These are phyloP conservation scores for Gleditsia sinensis DNA, from an alignment of 306 rosid genomes.

Conservation along the genomic window DNA sequence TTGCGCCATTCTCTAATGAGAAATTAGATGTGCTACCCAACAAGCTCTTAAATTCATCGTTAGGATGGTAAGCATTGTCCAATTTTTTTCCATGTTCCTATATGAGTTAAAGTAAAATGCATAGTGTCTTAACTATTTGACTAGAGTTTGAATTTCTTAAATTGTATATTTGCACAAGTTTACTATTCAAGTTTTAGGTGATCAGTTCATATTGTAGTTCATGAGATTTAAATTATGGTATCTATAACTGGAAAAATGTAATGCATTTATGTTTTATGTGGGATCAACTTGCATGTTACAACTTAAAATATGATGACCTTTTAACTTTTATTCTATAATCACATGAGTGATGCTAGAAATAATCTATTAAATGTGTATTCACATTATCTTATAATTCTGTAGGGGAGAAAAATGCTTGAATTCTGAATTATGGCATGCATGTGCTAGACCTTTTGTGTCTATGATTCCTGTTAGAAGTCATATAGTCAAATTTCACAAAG, in stretches of 20 bases:
- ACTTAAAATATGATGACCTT: neutral
- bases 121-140: neutral
- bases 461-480: conserved; percentile 53
- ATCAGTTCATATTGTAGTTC: neutral
- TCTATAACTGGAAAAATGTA: neutral
- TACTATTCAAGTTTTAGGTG: neutral
- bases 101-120: neutral
- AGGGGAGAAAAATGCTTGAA: conserved; percentile 57
- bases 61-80: too few relatives aligned
- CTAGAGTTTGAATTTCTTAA: neutral
- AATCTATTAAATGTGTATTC: neutral
- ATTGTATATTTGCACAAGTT: neutral
- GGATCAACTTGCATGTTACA: neutral
- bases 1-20: too few relatives aligned
- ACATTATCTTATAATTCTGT: conserved; percentile 28
- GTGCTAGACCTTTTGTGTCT: conserved; percentile 59
- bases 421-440: conserved; percentile 61
- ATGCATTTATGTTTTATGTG: neutral
- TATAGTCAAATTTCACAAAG: conserved; percentile 53
- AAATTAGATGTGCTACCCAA: too few relatives aligned
- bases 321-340: neutral
- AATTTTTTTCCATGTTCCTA: neutral
- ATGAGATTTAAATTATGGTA: neutral
- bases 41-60: too few relatives aligned
- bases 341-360: neutral